phyloP scores from a whole-genome alignment of 306 rosid genomes.

The barrel medic (Medicago truncatula) region DNA sequence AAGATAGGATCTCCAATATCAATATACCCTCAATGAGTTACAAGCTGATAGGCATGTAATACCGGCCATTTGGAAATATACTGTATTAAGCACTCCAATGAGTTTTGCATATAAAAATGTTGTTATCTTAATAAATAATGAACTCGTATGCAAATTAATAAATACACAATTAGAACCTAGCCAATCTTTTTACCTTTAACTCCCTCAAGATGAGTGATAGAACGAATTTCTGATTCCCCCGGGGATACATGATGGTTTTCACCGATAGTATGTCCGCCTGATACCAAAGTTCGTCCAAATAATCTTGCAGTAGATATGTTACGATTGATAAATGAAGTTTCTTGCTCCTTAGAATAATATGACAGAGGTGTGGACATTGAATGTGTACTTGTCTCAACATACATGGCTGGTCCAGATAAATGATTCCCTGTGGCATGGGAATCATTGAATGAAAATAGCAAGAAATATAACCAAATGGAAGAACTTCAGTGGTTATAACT shows the following conservation, averaged over 20 bases:
- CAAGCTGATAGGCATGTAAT: slow-evolving; percentile 63
- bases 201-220: not conserved
- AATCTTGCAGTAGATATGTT: not conserved
- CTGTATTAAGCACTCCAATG: not conserved
- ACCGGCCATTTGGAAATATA: not conserved
- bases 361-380: not conserved
- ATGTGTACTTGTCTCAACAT: not conserved
- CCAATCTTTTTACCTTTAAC: slow-evolving; percentile 15
- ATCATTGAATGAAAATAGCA: not conserved
- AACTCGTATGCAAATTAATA: not conserved
- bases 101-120: not conserved
- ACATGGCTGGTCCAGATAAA: slow-evolving; percentile 2
- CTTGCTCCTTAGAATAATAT: slow-evolving; percentile 9
- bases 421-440: slow-evolving; percentile 14
- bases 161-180: not conserved
- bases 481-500: slow-evolving; percentile 6
- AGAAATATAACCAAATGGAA: not conserved
- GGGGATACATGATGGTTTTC: slow-evolving; percentile 2
- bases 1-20: too few species aligned
- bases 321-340: not conserved
- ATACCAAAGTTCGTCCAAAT: not conserved
- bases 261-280: not conserved
- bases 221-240: not conserved
- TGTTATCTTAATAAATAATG: not conserved
- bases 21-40: slow-evolving; percentile 1